Base-by-base conservation (phyloP, 2,329 filamentous ascomycete genomes). In the Byssochlamys sp. region DNA sequence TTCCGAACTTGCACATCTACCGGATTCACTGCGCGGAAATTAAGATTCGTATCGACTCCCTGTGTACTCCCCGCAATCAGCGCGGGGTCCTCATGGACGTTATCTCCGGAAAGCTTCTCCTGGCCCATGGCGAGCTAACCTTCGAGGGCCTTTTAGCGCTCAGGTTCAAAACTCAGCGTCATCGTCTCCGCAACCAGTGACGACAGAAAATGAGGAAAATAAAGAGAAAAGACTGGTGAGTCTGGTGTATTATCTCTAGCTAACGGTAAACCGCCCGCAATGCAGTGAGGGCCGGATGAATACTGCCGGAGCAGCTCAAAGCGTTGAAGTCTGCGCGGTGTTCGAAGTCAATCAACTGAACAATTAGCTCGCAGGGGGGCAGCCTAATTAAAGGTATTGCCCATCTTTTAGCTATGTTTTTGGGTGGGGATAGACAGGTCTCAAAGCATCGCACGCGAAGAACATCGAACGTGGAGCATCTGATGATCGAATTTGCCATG, bases 21-120 rank as follows among this genome's bases (percentile, higher is more conserved):
- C 28, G 71, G 66, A 12, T 71, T 67, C 53, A 78, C 75, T 1
- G 67, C 67, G 4, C 73, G 73, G 29, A 78, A 69, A 4, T 73
- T 71, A 19, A 77, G 63, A n/a, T 73, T 62, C 54, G 65, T 64
- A 5, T 55, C 54, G 10, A 56, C 57, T 35, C 63, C 60, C 35
- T 59, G 59, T 9, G 7, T n/a, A 12, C 10, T 26, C 11, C 49
- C 27, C 49, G 25, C 49, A n/a, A 26, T 51, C 24, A 26, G 49
- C 49, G 49, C 27, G 27, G 49, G 25, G 49, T 28, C 25, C 49
- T 51, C 49, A n/a, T 51, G 27, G 24, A 51, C 27, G 24, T 51
- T 28, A 51, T 51, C 24, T 11, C 27, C 49, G 25, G 49, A 51
- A 14, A 51, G 25, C 49, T 51, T 51, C 25, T 51, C 49, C 49